Conservation (phyloP, 2,329 filamentous ascomycete genomes). For the Karstenula rhodostoma region DNA sequence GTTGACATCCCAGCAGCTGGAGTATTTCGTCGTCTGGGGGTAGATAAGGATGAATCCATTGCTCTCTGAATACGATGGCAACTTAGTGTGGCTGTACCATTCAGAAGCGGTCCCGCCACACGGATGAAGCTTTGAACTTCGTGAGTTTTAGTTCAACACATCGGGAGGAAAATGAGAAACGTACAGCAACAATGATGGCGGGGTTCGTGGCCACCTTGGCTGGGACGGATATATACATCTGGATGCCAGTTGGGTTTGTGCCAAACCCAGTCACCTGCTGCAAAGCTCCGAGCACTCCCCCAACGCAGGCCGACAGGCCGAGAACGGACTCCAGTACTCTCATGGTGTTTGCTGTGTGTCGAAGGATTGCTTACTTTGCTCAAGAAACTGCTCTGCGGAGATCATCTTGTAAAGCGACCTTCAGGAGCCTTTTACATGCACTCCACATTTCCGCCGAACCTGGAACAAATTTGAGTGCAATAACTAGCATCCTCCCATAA, state of each 20-base stretch:
- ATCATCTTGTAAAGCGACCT: neutral
- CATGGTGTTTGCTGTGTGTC: neutral
- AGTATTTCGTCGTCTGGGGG: slow-evolving; percentile 60
- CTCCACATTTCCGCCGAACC: neutral
- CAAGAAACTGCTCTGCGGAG: neutral
- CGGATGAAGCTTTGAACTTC: slow-evolving; percentile 30
- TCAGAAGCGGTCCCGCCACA: slow-evolving; percentile 49
- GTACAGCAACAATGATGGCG: slow-evolving; percentile 62
- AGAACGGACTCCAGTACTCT: neutral
- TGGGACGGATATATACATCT: slow-evolving; percentile 62
- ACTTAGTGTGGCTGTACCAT: slow-evolving; percentile 28
- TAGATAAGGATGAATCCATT: slow-evolving; percentile 69
- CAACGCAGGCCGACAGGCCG: neutral
- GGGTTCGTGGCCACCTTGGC: slow-evolving; percentile 55
- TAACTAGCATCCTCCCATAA: neutral
- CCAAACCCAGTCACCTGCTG: slow-evolving; percentile 54
- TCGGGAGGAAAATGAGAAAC: slow-evolving; percentile 46
- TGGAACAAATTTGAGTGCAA: neutral
- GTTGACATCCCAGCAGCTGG: slow-evolving; percentile 67
- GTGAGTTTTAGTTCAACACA: neutral
- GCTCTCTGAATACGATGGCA: slow-evolving; percentile 55
- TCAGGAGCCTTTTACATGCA: neutral
- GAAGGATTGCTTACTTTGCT: neutral
- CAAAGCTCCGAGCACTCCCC: slow-evolving; percentile 18
- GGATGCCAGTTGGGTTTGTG: slow-evolving; percentile 54